Base-by-base conservation (phyloP, 768 basidiomycete genomes). In the Naganishia kalamii region DNA sequence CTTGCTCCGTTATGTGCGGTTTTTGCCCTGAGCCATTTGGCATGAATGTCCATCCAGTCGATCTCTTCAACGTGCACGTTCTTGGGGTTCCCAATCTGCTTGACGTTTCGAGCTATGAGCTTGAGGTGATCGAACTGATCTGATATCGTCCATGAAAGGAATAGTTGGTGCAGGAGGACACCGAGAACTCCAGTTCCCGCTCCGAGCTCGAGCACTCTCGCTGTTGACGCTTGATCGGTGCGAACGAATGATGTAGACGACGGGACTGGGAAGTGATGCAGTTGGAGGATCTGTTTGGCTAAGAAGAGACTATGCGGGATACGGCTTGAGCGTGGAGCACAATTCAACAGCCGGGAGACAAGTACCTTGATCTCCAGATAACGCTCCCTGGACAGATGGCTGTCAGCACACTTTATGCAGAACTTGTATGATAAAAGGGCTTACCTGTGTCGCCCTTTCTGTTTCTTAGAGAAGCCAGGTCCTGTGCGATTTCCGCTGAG, bases 361-460 rank as follows among this genome's bases (percentile, higher is more conserved):
- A 50, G 19, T 59, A 72, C 69, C 71, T 73, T 30, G 71, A 69
- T 52, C 75, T 63, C 76, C 76, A 77, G 27, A 77, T 66, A 8
- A 77, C 75, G 50, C 75, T 76, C 23, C 76, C 76, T 72, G 43
- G 3, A 54, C 33, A 37, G n/a, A n/a, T n/a, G n/a, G 13, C 21
- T 23, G 7, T 3, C 19, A 15, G 12, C 15, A 59, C 23, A 32
- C 17, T 40, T 12, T 40, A 30, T 7, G 15, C 8, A 30, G 33
- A 40, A 15, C 15, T 12, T 35, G 11, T 32, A 59, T 21, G 25
- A 2, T 5, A n/a, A 6, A 30, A 15, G 48, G 23, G 65, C 73
- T 40, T 61, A 76, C 75, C 75, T 12, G 76, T 76, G 68, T 77
- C 76, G 4, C 76, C 76, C 41, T 71, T 72, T n/a, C 72, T 46